phyloP scores from a whole-genome alignment of 805 yeast genomes.

The Huiozyma sinensis region DNA sequence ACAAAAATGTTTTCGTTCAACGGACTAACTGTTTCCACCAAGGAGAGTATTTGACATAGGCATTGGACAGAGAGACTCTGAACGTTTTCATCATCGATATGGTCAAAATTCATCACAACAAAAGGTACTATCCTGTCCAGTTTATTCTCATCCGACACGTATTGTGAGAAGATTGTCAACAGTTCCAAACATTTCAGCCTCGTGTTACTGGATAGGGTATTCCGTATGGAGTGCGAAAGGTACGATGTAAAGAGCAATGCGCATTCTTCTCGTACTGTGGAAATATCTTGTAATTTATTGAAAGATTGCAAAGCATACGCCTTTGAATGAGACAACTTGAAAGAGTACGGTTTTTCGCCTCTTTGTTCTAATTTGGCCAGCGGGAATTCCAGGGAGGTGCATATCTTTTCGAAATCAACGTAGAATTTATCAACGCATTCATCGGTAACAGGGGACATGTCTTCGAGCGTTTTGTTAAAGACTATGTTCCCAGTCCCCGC shows the following conservation, averaged over 20 bases:
- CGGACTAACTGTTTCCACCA: slow-evolving; percentile 58
- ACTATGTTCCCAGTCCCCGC: slow-evolving; percentile 12
- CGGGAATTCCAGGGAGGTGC: slow-evolving; percentile 15
- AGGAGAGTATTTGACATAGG: slow-evolving; percentile 53
- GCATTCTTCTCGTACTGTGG: slow-evolving; percentile 16
- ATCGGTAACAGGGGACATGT: slow-evolving; percentile 12
- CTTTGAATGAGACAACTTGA: not conserved
- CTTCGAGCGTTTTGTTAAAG: slow-evolving; percentile 11
- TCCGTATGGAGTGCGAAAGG: slow-evolving; percentile 19
- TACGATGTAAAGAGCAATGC: slow-evolving; percentile 21
- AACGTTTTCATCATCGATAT: slow-evolving; percentile 56
- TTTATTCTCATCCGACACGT: slow-evolving; percentile 70
- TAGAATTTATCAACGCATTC: slow-evolving; percentile 43
- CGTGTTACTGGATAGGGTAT: slow-evolving; percentile 9
- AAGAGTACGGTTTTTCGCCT: not conserved
- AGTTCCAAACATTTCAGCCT: slow-evolving; percentile 56
- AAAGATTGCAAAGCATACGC: not conserved
- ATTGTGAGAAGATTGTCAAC: slow-evolving; percentile 64
- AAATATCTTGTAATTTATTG: not conserved
- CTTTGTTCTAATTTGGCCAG: not conserved
- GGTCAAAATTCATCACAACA: slow-evolving; percentile 51
- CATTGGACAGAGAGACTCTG: slow-evolving; percentile 55
- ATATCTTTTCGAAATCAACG: slow-evolving; percentile 41
- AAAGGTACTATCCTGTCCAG: slow-evolving; percentile 81
- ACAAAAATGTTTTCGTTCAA: slow-evolving; percentile 68